Evolutionary conservation across 2,329 filamentous ascomycete genomes (phyloP), one percentile per base, ranked within the genome.

Genomic region (Fusarium sp.): DNA sequence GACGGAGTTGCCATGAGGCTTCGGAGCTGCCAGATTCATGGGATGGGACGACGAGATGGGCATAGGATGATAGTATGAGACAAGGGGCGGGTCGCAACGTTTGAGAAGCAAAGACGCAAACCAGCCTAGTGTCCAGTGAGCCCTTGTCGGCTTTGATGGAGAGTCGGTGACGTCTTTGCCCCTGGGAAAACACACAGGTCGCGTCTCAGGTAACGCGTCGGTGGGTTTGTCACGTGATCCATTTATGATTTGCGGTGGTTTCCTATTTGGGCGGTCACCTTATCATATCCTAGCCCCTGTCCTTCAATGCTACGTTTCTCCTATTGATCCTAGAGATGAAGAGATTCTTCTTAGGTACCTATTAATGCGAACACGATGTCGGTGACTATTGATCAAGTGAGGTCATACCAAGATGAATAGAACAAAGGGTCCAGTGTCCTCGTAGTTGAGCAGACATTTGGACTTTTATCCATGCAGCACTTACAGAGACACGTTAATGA

Each of bases 1-100:
- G 78, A 74, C 35, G 78, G 72, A 51, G 73, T 75, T 62, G 80
- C 71, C 81, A 82, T 82, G 75, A 71, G 62, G 57, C 53, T 55
- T 22, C 58, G 51, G 40, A 62, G 57, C 60, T 59, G 62, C 31
- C 56, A 64, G 29, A 56, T 29, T 73, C 69, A 74, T 69, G 56
- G 61, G 62, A 76, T 63, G 51, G 61, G 64, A 42, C 24, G 49
- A 76, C 64, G 51, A 64, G 64, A 42, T 31, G 49, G 57, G 69
- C 69, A 72, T 72, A 70, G 35, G 27, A 53, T 53, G 46, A 60
- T 56, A 16, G 46, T 35, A 57, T 31, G 53, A 62, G 57, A 70
- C 69, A 67, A 67, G 62, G 46, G 55, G 40, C 57, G 64, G 72
- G 70, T 75, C 61, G 46, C 53, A 65, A 59, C 46, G 60, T 51